Percentiles rank a stretch among this genome's conserved stretches.
These are phyloP conservation scores for Arthrobotrys megalospora DNA, from an alignment of 2,329 filamentous ascomycete species.

Conservation along the genomic window DNA sequence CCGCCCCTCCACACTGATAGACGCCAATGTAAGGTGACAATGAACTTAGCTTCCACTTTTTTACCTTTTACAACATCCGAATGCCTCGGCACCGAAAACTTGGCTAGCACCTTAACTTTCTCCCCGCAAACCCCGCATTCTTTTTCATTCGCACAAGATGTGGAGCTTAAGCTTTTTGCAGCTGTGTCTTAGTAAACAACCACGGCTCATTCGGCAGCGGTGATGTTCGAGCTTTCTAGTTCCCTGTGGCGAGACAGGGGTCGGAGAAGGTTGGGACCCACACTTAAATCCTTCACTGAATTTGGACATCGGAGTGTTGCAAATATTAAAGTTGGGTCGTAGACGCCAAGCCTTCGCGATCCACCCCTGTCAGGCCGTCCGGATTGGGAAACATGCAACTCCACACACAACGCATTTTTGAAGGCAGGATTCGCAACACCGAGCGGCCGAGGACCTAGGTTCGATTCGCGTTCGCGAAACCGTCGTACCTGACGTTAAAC, in stretches of 20 bases:
- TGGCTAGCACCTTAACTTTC: constrained; percentile 4
- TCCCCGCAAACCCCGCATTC: constrained; percentile 31
- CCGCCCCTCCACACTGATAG: constrained; percentile 11
- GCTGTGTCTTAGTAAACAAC: constrained; percentile 18
- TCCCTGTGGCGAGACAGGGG: constrained; percentile 24
- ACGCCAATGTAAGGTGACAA: constrained; percentile 33
- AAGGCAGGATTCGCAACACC: background rate
- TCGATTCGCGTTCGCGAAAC: too few species aligned
- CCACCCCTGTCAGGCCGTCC: background rate
- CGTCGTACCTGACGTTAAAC: too few species aligned
- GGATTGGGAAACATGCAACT: constrained; percentile 16
- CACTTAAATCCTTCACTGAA: constrained; percentile 3
- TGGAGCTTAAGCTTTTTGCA: constrained; percentile 22
- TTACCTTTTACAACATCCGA: constrained; percentile 31
- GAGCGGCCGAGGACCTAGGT: too few species aligned
- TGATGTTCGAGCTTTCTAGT: background rate
- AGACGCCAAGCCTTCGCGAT: constrained; percentile 13
- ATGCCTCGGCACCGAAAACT: constrained; percentile 34
- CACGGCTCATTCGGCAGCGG: constrained; percentile 31
- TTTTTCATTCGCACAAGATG: background rate
- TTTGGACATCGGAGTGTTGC: constrained; percentile 13
- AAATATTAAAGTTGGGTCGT: background rate
- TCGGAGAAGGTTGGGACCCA: background rate
- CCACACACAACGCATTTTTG: constrained; percentile 17
- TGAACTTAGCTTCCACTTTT: constrained; percentile 15